These are phyloP conservation scores for Trichophyton benhamiae DNA, from an alignment of 2,329 filamentous ascomycete species.

Conservation along the genomic window DNA sequence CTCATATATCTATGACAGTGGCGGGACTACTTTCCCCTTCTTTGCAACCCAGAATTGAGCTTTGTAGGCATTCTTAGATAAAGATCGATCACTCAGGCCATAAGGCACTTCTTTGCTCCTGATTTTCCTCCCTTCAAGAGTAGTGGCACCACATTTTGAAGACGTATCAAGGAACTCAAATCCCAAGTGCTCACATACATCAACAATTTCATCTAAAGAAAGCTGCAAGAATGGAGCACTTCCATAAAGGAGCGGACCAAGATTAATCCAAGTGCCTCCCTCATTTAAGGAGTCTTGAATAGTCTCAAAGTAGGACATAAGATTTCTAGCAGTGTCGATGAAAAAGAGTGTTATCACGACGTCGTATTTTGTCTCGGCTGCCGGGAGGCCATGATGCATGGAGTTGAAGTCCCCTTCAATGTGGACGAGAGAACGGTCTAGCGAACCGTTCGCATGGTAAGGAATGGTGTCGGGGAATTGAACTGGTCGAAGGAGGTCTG, in stretches of 20 bases:
- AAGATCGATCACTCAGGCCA: slow-evolving; percentile 39
- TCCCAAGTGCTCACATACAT: slow-evolving; percentile 38
- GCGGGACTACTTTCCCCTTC: neutral
- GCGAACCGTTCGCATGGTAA: slow-evolving; percentile 17
- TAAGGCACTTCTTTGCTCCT: slow-evolving; percentile 41
- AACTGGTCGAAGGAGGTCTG: slow-evolving; percentile 37
- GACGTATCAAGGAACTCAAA: slow-evolving; percentile 40
- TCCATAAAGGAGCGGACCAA: slow-evolving; percentile 46
- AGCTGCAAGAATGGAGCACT: slow-evolving; percentile 44
- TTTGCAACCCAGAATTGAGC: slow-evolving; percentile 44
- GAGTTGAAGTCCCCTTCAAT: slow-evolving; percentile 48
- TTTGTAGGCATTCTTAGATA: slow-evolving; percentile 43
- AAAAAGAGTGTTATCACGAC: slow-evolving; percentile 47
- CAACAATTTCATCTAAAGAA: slow-evolving; percentile 42
- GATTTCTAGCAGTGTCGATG: slow-evolving; percentile 48
- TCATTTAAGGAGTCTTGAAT: slow-evolving; percentile 36
- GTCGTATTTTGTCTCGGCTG: slow-evolving; percentile 29
- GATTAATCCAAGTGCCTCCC: slow-evolving; percentile 45
- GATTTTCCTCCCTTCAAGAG: slow-evolving; percentile 31
- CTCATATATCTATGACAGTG: neutral
- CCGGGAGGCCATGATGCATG: slow-evolving; percentile 18
- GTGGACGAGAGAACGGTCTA: slow-evolving; percentile 28
- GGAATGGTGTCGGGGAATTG: slow-evolving; percentile 34
- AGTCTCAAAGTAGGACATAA: slow-evolving; percentile 44
- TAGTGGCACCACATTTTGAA: slow-evolving; percentile 32